Evolutionary conservation across 228 moss, liverwort and hornwort species (phyloP), one percentile per base, ranked within the genome.

Genomic region (Sphagnum fallax): DNA sequence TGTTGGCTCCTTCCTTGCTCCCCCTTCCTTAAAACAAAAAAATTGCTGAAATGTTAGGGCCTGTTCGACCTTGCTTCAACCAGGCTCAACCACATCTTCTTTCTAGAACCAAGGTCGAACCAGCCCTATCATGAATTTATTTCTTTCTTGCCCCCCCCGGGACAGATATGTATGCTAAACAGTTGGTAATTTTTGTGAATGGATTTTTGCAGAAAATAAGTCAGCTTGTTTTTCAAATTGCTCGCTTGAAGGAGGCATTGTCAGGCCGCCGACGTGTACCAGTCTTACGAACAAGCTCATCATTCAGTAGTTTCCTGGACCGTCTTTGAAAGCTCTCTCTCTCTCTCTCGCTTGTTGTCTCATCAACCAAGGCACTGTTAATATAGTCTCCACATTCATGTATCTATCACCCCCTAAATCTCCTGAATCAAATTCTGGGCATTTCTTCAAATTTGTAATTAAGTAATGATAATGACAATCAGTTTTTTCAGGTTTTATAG

Each of bases 161-260:
- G 32, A 32, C 32, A 55, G 55, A 55, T 55, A 55, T 55, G 12
- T 8, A 55, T 55, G 55, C 55, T 55, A 12, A 55, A 4, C 55
- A 55, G 55, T 55, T 55, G 55, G 8, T 12, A 55, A 55, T 8
- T 8, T 7, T 1, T 55, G 55, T 55, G 55, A 64, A 9, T 48
- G 16, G 63, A 16, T 32, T 55, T 8, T 64, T 64, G 75, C 83
- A 84, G 83, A 84, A 84, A 84, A 84, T 84, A 69, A 84, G 83
- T 53, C 83, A 84, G 65, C 83, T 84, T 14, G 77, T 84, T 63
- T 84, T 77, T 68, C 83, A 84, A 84, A 77, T 84, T 10, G 83
- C 77, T 72, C 79, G 80, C 63, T 75, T 84, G 65, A 84, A 80
- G 77, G 83, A 84, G 70, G 80, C 80, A 16, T 75, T 84, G 75